phyloP scores from a whole-genome alignment of 345 rosid species.

The Boechera retrofracta region DNA sequence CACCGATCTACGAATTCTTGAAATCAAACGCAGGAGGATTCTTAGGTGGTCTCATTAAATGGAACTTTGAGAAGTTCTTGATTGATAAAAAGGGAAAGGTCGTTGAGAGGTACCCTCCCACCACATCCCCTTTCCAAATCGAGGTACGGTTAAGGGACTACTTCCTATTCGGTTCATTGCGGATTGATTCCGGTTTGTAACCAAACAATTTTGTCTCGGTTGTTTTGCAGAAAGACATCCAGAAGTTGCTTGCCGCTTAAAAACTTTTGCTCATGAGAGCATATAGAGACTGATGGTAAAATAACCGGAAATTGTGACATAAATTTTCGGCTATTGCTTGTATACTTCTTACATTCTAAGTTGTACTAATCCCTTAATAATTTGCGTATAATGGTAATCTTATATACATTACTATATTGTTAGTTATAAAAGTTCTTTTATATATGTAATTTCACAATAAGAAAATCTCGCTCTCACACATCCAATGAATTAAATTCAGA shows the following conservation, averaged over 20 bases:
- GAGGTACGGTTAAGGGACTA: constrained; percentile 57
- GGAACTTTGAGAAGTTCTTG: constrained; percentile 98
- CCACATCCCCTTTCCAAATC: constrained; percentile 91
- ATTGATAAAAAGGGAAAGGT: constrained; percentile 90
- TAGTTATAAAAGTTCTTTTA: not conserved
- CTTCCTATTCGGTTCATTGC: constrained; percentile 12
- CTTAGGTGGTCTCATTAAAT: constrained; percentile 78
- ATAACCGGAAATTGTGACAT: not conserved
- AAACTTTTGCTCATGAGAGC: constrained; percentile 22
- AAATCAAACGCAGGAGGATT: constrained; percentile 88
- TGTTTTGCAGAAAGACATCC: constrained; percentile 42
- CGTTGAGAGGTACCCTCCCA: constrained; percentile 87
- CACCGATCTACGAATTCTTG: constrained; percentile 83
- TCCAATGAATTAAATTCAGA: too few relatives aligned
- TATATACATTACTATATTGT: not conserved
- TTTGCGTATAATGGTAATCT: not conserved
- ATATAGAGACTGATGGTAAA: constrained; percentile 20
- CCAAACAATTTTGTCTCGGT: not conserved
- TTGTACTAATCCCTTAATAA: not conserved
- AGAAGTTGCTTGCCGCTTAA: constrained; percentile 43
- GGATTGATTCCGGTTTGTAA: constrained; percentile 1
- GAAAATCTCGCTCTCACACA: not conserved
- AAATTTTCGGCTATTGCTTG: constrained; percentile 11
- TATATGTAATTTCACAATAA: not conserved
- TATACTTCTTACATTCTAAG: constrained; percentile 13